phyloP scores from a whole-genome alignment of 2,329 filamentous ascomycete genomes.

The Hawksworthiomyces lignivorus region DNA sequence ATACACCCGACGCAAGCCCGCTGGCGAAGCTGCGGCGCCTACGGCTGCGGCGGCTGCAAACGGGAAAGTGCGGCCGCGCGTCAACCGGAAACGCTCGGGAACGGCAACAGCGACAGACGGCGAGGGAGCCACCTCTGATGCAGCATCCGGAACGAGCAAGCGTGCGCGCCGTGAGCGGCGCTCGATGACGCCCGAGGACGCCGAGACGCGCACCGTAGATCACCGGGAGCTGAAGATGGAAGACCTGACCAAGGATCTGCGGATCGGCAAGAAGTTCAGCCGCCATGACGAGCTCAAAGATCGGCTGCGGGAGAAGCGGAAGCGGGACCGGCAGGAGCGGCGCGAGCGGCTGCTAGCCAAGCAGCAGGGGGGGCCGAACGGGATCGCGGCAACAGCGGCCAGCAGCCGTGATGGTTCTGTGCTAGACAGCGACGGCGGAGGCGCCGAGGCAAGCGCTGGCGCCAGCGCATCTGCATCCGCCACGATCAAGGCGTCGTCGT shows the following conservation, averaged over 20 bases:
- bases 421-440: not conserved
- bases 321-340: constrained; percentile 19
- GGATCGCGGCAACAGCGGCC: constrained; percentile 12
- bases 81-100: not conserved
- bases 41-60: not conserved
- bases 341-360: constrained; percentile 30
- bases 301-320: constrained; percentile 46
- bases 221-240: constrained; percentile 61
- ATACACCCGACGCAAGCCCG: constrained; percentile 7
- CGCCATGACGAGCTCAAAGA: constrained; percentile 65
- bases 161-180: constrained; percentile 32
- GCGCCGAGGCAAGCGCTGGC: too few species aligned
- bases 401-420: constrained; percentile 6
- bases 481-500: not conserved
- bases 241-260: constrained; percentile 61
- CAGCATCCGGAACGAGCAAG: constrained; percentile 16
- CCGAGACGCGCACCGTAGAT: constrained; percentile 57
- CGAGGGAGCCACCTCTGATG: not conserved
- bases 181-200: constrained; percentile 53
- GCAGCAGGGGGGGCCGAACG: constrained; percentile 12
- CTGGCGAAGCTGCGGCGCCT: not conserved
- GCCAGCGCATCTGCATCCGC: not conserved
- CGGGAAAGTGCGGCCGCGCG: not conserved
- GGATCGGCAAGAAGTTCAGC: constrained; percentile 67
- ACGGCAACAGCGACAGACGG: not conserved